Evolutionary conservation across 2,329 filamentous ascomycete species (phyloP), one percentile per base, ranked within the genome.

Genomic region (Gaeumannomyces sp.): DNA sequence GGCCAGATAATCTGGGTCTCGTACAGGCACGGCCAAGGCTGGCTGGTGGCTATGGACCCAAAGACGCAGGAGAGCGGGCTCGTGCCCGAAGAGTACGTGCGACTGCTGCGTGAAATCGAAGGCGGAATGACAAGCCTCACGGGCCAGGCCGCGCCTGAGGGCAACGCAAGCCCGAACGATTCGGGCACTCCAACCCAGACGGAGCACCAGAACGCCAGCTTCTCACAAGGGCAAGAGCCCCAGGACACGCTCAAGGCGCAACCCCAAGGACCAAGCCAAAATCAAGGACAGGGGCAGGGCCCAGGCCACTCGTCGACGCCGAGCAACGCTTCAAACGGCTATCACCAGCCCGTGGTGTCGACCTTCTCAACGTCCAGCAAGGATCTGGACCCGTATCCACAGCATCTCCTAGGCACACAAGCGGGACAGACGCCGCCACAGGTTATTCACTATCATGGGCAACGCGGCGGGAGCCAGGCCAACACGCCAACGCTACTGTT

Each of bases 1-100:
- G 95, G 95, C 7, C 95, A 99, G 73, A 92, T 97, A 65, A 97
- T 99, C 65, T 90, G 95, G 81, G 93, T 99, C 29, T 96, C 92
- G 22, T 99, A 98, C 76, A 86, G 95, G 59, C 93, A 98, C 73
- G 94, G 94, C 22, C 93, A 98, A 77, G 95, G 95, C 64, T 99
- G 95, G 95, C 83, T 99, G 63, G 95, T 99, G 29, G 95, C 95
- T 4, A 92, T 97, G 78, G 95, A 99, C 72, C 93, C 94, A 16
- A 93, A 92, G 76, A 97, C 93, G 0, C 92, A 87, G 69, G 95
- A 99, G 78, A 96, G 92, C 72, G 95, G 95, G 1, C 83, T 99
- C 50, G 95, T 99, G 1, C 95, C 95, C 0, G 95, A 99, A 76
- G 93, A 96, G 76, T 99, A 98, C 73, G 95, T 99, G 58, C 88